phyloP scores from a whole-genome alignment of 495 filamentous ascomycete species.

The Lophiotrema nucula region DNA sequence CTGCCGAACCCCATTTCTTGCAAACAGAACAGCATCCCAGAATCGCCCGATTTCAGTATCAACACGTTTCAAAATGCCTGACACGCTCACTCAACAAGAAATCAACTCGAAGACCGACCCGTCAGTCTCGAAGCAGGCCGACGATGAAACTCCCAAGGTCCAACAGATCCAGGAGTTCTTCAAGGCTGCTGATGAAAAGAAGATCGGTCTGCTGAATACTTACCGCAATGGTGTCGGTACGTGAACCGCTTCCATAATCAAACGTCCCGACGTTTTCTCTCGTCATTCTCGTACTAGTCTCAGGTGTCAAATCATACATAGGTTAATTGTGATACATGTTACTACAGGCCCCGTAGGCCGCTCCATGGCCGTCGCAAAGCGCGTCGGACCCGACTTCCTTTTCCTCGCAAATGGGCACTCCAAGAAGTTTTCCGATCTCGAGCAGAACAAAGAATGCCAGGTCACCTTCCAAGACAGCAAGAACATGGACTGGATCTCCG shows the following conservation, averaged over 20 bases:
- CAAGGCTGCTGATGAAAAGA: conserved; percentile 37
- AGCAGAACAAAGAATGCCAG: conserved; percentile 36
- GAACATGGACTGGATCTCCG: conserved; percentile 44
- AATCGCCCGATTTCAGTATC: conserved; percentile 7
- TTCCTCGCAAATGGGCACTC: conserved; percentile 49
- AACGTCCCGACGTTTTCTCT: neutral
- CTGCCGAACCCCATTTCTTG: too few species aligned
- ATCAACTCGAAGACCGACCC: conserved; percentile 41
- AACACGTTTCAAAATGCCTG: conserved; percentile 36
- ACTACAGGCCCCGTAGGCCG: conserved; percentile 40
- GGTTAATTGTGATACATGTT: too few species aligned
- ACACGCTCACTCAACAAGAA: conserved; percentile 34
- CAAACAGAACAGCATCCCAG: neutral
- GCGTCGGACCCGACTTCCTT: conserved; percentile 47
- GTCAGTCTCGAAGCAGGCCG: conserved; percentile 41
- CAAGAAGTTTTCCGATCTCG: conserved; percentile 46
- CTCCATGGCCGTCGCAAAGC: conserved; percentile 47
- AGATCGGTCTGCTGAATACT: conserved; percentile 40
- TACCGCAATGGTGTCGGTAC: conserved; percentile 36
- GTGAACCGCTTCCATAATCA: neutral
- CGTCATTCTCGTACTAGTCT: too few species aligned
- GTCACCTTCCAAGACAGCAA: conserved; percentile 45
- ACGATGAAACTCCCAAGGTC: conserved; percentile 36
- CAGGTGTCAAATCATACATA: too few species aligned
- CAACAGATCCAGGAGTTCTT: conserved; percentile 42